These are phyloP conservation scores for Scedosporium aurantiacum DNA, from an alignment of 2,329 filamentous ascomycete genomes.

Conservation along the genomic window DNA sequence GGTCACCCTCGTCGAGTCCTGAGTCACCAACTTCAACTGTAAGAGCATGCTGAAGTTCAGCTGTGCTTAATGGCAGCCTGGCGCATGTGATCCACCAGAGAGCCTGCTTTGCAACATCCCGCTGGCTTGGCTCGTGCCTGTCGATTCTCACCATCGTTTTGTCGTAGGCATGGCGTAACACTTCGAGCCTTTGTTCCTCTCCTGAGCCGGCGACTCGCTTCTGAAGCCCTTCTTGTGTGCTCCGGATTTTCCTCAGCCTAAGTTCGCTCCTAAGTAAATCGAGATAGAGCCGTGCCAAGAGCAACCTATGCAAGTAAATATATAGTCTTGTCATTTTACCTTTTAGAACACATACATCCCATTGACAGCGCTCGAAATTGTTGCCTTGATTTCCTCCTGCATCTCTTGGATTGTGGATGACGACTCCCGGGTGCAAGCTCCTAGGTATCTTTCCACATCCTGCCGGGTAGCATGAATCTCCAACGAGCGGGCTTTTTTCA, in stretches of 20 bases:
- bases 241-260: constrained; percentile 20
- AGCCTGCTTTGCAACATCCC: constrained; percentile 23
- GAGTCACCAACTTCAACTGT: constrained; percentile 19
- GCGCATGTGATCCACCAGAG: constrained; percentile 30
- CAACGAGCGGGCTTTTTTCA: background rate
- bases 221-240: no score
- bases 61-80: constrained; percentile 18
- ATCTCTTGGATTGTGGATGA: constrained; percentile 2
- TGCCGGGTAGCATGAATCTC: constrained; percentile 9
- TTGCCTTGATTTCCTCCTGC: constrained; percentile 8
- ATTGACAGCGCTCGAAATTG: constrained; percentile 3
- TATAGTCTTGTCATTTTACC: no score
- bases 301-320: no score
- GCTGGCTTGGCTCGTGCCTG: constrained; percentile 19
- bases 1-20: constrained; percentile 22
- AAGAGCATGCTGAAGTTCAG: constrained; percentile 31
- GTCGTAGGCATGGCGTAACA: constrained; percentile 27
- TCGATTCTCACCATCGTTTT: constrained; percentile 30
- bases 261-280: constrained; percentile 11
- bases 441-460: constrained; percentile 9
- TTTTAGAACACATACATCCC: no score
- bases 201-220: no score
- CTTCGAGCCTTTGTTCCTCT: no score
- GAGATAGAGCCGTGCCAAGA: constrained; percentile 10
- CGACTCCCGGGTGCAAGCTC: no score